Percentiles rank a stretch among this genome's conserved stretches.
Evolutionary conservation across 352 stramenopile genomes (phyloP).

Genomic region (Sclerospora graminicola): DNA sequence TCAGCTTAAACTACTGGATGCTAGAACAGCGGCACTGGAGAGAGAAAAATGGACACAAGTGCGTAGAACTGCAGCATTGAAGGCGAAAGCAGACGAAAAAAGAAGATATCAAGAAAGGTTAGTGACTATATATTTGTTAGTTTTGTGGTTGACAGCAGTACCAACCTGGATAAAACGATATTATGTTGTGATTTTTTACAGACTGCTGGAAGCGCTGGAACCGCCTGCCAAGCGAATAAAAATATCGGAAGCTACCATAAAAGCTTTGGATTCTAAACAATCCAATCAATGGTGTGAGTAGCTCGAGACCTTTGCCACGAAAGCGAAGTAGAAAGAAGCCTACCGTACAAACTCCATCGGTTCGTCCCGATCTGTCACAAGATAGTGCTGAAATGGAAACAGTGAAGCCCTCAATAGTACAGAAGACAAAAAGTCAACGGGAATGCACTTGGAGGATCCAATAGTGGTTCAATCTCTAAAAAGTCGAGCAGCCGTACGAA

Average conservation of each 20-base stretch:
- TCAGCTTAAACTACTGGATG: constrained; percentile 31
- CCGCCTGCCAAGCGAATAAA: constrained; percentile 31
- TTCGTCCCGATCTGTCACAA: constrained; percentile 2
- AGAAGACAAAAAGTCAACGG: constrained; percentile 9
- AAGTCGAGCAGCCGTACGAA: constrained; percentile 7
- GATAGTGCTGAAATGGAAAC: constrained; percentile 7
- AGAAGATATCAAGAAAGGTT: constrained; percentile 21
- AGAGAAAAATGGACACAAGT: constrained; percentile 27
- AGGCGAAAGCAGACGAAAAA: constrained; percentile 24
- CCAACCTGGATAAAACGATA: not conserved
- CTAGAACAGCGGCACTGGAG: constrained; percentile 32
- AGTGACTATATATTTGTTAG: not conserved
- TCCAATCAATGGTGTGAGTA: constrained; percentile 1
- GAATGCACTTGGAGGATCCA: constrained; percentile 1
- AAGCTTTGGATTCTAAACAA: constrained; percentile 15
- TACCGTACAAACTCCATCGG: constrained; percentile 3
- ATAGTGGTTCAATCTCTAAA: constrained; percentile 2
- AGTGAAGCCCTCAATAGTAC: constrained; percentile 5
- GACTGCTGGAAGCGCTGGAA: constrained; percentile 18
- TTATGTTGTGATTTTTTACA: constrained; percentile 2
- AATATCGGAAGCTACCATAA: constrained; percentile 22
- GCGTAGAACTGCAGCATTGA: constrained; percentile 18
- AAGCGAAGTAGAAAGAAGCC: constrained; percentile 5
- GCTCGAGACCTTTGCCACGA: not conserved
- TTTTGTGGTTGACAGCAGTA: no score